A percentile compares a stretch with the other conserved stretches of the same genome.
Evolutionary conservation across 129 eudicot genomes (phyloP).

Genomic region (Apium graveolens): DNA sequence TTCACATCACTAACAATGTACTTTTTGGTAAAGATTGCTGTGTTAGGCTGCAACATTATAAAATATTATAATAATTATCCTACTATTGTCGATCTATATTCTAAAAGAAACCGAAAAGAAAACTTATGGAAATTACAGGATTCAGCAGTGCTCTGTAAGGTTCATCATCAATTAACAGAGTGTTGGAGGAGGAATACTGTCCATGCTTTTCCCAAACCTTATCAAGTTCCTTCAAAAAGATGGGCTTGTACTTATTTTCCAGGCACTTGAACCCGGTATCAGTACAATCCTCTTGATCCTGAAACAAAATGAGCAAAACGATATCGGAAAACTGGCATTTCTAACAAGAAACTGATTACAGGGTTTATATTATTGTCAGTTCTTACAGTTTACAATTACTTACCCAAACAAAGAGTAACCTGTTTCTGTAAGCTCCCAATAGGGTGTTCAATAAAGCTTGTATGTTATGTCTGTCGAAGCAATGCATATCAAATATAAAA

Average conservation of each 20-base stretch:
- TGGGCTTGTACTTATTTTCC: constrained; percentile 42
- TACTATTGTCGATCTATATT: background rate
- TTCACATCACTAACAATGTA: constrained; percentile 22
- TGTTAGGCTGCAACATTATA: constrained; percentile 58
- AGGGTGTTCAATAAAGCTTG: constrained; percentile 22
- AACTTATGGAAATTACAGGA: constrained; percentile 32
- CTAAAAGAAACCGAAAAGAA: background rate
- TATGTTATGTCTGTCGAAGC: constrained; percentile 33
- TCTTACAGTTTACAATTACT: too few species aligned
- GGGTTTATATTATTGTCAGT: too few species aligned
- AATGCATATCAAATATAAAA: background rate
- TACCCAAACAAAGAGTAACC: constrained; percentile 62
- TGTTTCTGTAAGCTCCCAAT: constrained; percentile 24
- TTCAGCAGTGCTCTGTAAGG: constrained; percentile 46
- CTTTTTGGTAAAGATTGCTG: constrained; percentile 25
- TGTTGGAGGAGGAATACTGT: constrained; percentile 39
- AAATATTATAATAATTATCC: background rate
- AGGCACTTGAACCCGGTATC: constrained; percentile 36
- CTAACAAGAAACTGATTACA: background rate
- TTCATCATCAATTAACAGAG: constrained; percentile 39
- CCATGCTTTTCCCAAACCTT: constrained; percentile 33
- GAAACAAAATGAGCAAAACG: background rate
- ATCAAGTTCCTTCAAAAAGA: constrained; percentile 49
- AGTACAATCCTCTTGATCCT: constrained; percentile 54
- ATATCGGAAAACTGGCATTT: background rate